Conservation (phyloP, 345 rosid genomes). For the Brassica rapa region DNA sequence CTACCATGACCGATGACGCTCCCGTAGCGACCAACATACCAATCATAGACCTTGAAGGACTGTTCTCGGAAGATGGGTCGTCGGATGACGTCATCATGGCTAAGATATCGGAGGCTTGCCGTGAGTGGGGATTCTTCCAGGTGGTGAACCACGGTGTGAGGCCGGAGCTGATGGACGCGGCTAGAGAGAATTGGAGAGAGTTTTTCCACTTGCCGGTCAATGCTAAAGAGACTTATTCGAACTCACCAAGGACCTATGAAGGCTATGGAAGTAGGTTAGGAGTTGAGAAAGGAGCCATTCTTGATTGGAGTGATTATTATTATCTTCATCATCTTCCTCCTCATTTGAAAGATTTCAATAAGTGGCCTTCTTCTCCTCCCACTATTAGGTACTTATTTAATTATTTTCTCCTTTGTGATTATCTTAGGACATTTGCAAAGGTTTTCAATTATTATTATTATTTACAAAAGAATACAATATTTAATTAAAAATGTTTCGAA, state of each 20-base stretch:
- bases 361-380: conserved; percentile 79
- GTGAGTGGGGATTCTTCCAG: conserved; percentile 93
- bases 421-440: neutral
- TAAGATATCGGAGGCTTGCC: conserved; percentile 58
- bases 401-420: neutral
- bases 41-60: conserved; percentile 62
- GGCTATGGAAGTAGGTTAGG: conserved; percentile 95
- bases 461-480: neutral
- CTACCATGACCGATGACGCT: conserved; percentile 19
- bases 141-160: conserved; percentile 80
- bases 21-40: conserved; percentile 57
- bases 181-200: conserved; percentile 66
- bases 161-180: conserved; percentile 62
- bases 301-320: conserved; percentile 95
- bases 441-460: neutral
- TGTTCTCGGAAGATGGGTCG: conserved; percentile 28
- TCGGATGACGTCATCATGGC: conserved; percentile 25
- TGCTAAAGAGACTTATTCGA: conserved; percentile 62
- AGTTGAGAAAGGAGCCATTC: conserved; percentile 77
- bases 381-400: conserved; percentile 56
- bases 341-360: conserved; percentile 55
- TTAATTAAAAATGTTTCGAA: neutral
- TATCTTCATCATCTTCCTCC: conserved; percentile 73
- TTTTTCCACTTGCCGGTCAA: conserved; percentile 79
- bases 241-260: conserved; percentile 80